Base-by-base conservation (phyloP, 345 rosid genomes). In the Boechera stricta region DNA sequence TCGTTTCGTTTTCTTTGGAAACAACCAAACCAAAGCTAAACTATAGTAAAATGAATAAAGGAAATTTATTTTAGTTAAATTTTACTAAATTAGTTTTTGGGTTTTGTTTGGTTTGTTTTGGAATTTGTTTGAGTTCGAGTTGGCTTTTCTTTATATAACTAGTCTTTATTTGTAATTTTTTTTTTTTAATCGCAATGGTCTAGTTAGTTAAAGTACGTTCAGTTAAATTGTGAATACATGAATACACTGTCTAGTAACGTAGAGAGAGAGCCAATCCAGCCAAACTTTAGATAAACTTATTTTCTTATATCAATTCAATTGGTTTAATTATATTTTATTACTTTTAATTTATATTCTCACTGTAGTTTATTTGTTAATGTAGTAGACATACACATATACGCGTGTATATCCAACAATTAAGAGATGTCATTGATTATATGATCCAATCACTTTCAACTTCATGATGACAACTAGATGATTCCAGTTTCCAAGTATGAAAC, bases 371-470 rank as follows among this genome's bases (percentile, higher is more conserved):
- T 21, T 60, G 26, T 13, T 41, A 35, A 60, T 49, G 1, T 72
- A 36, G 2, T 36, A 0, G 7, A 35, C 2, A 9, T 36, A 36
- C 41, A 36, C 41, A 36, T 36, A 7, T 7, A 36, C 4, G 36
- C 7, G 21, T 55, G 42, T 57, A 7, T 42, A 36, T 35, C n/a
- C 12, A 75, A 58, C 67, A 36, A 48, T 8, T 47, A 28, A 59
- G 61, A 60, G 38, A 16, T 67, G 44, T 16, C 12, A 66, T 47
- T 66, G 57, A 18, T 74, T 45, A 26, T 21, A 56, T 75, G 58
- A 75, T 45, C 21, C 29, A 9, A 10, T 57, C 55, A 59, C 21
- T 76, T 61, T 68, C 69, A 39, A 21, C 36, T 76, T 41, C 62
- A 68, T 59, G 54, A 76, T 45, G 41, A 69, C 62, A 39, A 39